Conservation (phyloP, 371 early-diverging fungal genomes). For the Synchytrium microbalum region DNA sequence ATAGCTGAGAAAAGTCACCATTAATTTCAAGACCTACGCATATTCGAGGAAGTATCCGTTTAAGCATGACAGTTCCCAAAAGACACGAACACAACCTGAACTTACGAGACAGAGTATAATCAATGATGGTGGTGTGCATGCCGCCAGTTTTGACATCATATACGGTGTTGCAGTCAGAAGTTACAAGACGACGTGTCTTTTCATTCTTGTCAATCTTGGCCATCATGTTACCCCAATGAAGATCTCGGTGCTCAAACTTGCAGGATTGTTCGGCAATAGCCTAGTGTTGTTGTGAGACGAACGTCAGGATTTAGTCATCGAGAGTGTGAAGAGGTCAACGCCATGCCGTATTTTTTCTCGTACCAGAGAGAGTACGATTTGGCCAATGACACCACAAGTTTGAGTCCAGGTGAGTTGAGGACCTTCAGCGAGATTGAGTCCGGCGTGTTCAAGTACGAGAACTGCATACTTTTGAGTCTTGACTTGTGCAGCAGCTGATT, state of each 20-base stretch:
- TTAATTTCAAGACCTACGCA: slow-evolving; percentile 3
- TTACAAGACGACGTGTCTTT: background rate
- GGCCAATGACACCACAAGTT: slow-evolving; percentile 13
- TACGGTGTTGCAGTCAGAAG: slow-evolving; percentile 4
- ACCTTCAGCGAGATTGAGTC: slow-evolving; percentile 54
- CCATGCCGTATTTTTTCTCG: no score
- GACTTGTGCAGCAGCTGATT: slow-evolving; percentile 36
- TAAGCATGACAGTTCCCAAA: no score
- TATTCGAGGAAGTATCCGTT: slow-evolving; percentile 19
- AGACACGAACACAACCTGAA: slow-evolving; percentile 13
- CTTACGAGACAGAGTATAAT: slow-evolving; percentile 50
- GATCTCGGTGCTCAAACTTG: slow-evolving; percentile 76
- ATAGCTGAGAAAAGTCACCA: background rate
- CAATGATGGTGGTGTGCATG: slow-evolving; percentile 57
- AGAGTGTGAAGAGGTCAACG: no score
- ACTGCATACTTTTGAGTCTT: slow-evolving; percentile 43
- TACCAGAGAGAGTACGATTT: background rate
- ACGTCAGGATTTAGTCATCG: slow-evolving; percentile 34
- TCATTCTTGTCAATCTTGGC: slow-evolving; percentile 23
- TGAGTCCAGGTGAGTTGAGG: slow-evolving; percentile 25
- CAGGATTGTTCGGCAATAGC: slow-evolving; percentile 50
- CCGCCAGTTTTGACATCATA: slow-evolving; percentile 34
- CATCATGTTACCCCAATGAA: slow-evolving; percentile 87
- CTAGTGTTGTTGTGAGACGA: slow-evolving; percentile 48
- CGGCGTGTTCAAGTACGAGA: slow-evolving; percentile 60